Percentiles rank a stretch among this genome's conserved stretches.
Conservation (phyloP, 2,329 filamentous ascomycete species). For the Corinectria fuckeliana region DNA sequence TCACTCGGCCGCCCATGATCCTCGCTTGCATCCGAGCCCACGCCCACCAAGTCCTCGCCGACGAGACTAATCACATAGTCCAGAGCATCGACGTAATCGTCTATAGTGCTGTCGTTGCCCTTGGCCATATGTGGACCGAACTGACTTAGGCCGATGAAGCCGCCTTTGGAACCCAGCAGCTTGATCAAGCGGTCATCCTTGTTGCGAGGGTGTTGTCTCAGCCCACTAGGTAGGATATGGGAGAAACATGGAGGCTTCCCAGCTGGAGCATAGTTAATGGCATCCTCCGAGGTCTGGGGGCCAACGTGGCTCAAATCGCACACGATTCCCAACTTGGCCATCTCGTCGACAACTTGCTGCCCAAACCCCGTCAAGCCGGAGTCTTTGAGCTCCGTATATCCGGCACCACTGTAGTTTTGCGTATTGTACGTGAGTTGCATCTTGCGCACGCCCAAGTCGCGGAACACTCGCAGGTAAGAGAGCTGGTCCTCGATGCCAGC, state of each 20-base stretch:
- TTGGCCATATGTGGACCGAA: constrained; percentile 49
- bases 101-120: constrained; percentile 49
- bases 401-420: constrained; percentile 49
- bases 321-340: constrained; percentile 46
- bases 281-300: constrained; percentile 43
- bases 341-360: constrained; percentile 42
- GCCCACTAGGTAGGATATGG: constrained; percentile 44
- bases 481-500: constrained; percentile 49
- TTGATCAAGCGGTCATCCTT: constrained; percentile 47
- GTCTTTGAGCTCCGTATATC: constrained; percentile 47
- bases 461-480: constrained; percentile 47
- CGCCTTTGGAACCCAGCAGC: constrained; percentile 44
- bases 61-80: constrained; percentile 47
- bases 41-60: constrained; percentile 45
- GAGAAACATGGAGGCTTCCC: constrained; percentile 50
- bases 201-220: constrained; percentile 47
- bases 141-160: constrained; percentile 47
- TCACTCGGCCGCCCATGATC: constrained; percentile 47
- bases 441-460: constrained; percentile 48
- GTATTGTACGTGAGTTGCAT: constrained; percentile 53
- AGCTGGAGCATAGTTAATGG: constrained; percentile 43
- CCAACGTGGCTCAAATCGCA: constrained; percentile 46
- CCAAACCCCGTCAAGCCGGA: constrained; percentile 46
- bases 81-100: constrained; percentile 49
- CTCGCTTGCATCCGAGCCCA: constrained; percentile 48